phyloP scores from a whole-genome alignment of 2,329 filamentous ascomycete genomes.

The Scedosporium boydii region DNA sequence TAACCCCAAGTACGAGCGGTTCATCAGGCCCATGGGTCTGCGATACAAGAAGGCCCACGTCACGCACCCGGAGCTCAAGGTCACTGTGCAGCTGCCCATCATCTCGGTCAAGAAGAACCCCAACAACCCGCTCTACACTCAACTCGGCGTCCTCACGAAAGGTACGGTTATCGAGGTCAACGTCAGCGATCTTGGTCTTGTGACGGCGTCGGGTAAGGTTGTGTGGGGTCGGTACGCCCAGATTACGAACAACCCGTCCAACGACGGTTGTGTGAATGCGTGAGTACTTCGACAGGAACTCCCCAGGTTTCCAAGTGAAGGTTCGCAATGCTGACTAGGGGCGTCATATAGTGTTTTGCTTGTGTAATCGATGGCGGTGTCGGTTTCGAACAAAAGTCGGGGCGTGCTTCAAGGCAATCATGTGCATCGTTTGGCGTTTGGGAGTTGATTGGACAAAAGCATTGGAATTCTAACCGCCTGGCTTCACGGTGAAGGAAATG shows the following conservation, averaged over 20 bases:
- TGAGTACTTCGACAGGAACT: not conserved
- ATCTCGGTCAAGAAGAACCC: slow-evolving; percentile 59
- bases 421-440: slow-evolving; percentile 6
- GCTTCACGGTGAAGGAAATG: too few species aligned
- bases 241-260: slow-evolving; percentile 46
- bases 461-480: not conserved
- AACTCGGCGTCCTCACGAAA: slow-evolving; percentile 81
- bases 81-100: slow-evolving; percentile 81
- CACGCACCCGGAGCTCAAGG: slow-evolving; percentile 67
- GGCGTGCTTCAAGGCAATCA: not conserved
- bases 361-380: not conserved
- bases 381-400: not conserved
- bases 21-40: slow-evolving; percentile 40
- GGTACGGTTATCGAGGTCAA: slow-evolving; percentile 81
- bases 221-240: slow-evolving; percentile 85
- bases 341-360: slow-evolving; percentile 4
- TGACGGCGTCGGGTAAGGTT: slow-evolving; percentile 85
- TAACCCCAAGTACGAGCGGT: slow-evolving; percentile 67
- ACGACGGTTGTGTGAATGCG: slow-evolving; percentile 36
- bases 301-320: not conserved
- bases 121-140: slow-evolving; percentile 83
- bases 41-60: slow-evolving; percentile 45
- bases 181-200: slow-evolving; percentile 80
- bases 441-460: not conserved
- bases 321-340: not conserved